A percentile compares a stretch with the other conserved stretches of the same genome.
Evolutionary conservation across 768 basidiomycete genomes (phyloP).

Genomic region (Phanerochaete sordida): DNA sequence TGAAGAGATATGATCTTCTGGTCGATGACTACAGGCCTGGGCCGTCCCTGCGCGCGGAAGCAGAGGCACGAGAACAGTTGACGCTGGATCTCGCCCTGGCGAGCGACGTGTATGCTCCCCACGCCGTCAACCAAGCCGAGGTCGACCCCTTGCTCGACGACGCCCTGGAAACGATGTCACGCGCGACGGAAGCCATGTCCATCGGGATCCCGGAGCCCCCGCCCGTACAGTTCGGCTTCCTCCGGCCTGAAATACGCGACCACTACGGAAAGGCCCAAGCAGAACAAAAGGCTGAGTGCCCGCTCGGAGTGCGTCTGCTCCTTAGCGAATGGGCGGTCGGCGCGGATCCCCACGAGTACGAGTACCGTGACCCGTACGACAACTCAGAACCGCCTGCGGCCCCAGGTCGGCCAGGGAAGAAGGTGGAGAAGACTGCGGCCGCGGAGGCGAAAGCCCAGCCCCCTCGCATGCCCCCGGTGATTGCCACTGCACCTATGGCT

Average conservation of each 20-base stretch:
- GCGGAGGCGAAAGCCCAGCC: background rate
- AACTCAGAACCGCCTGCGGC: slow-evolving; percentile 1
- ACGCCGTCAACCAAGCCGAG: slow-evolving; percentile 31
- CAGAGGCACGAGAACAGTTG: slow-evolving; percentile 56
- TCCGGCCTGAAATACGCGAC: slow-evolving; percentile 42
- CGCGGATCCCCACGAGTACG: slow-evolving; percentile 44
- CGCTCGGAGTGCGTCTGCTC: slow-evolving; percentile 58
- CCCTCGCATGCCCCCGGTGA: slow-evolving; percentile 29
- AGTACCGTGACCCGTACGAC: slow-evolving; percentile 55
- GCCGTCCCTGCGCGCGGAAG: slow-evolving; percentile 43
- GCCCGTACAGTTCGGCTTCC: slow-evolving; percentile 57
- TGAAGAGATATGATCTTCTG: slow-evolving; percentile 43
- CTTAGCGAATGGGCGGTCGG: slow-evolving; percentile 68
- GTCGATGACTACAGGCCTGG: slow-evolving; percentile 34
- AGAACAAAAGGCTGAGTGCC: slow-evolving; percentile 26
- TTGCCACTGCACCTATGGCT: slow-evolving; percentile 25
- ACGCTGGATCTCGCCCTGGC: slow-evolving; percentile 62
- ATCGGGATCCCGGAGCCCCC: slow-evolving; percentile 49
- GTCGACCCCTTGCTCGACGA: slow-evolving; percentile 24
- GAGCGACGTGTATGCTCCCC: slow-evolving; percentile 50
- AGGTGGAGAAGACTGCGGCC: background rate
- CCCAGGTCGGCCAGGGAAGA: background rate
- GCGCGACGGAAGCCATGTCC: slow-evolving; percentile 45
- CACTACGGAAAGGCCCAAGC: slow-evolving; percentile 21
- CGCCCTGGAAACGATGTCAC: slow-evolving; percentile 53